These are phyloP conservation scores for Posidonia australis DNA, from an alignment of 106 monocot species.

Conservation along the genomic window DNA sequence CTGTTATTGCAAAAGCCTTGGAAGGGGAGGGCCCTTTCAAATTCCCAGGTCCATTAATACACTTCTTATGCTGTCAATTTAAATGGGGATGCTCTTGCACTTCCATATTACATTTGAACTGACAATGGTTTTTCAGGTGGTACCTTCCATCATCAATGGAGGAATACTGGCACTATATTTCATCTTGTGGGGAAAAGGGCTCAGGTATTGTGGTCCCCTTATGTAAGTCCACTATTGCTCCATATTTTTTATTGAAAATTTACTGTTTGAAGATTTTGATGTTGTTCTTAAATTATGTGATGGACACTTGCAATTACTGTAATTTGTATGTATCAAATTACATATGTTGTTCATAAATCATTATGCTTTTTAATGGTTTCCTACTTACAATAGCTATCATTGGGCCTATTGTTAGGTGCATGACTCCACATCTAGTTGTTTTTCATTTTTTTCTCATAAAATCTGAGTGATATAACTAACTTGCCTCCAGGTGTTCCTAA, in stretches of 20 bases:
- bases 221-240: conserved; percentile 43
- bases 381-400: no score
- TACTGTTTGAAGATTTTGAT: not conserved
- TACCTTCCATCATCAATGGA: conserved; percentile 87
- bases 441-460: no score
- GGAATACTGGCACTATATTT: conserved; percentile 87
- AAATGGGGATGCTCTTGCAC: not conserved
- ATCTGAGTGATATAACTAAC: no score
- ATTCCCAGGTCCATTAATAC: conserved; percentile 60
- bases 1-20: conserved; percentile 79
- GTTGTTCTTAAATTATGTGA: not conserved
- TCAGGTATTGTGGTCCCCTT: conserved; percentile 78
- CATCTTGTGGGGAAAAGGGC: conserved; percentile 88
- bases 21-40: conserved; percentile 84
- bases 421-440: no score
- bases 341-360: no score
- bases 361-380: no score
- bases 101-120: conserved; percentile 3
- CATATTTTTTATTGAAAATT: not conserved
- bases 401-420: no score
- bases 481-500: no score
- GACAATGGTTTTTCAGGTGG: conserved; percentile 42
- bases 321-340: not conserved
- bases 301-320: not conserved
- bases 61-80: not conserved